A percentile compares a stretch with the other conserved stretches of the same genome.
Conservation (phyloP, 768 basidiomycete species). For the Mrakia gelida region DNA sequence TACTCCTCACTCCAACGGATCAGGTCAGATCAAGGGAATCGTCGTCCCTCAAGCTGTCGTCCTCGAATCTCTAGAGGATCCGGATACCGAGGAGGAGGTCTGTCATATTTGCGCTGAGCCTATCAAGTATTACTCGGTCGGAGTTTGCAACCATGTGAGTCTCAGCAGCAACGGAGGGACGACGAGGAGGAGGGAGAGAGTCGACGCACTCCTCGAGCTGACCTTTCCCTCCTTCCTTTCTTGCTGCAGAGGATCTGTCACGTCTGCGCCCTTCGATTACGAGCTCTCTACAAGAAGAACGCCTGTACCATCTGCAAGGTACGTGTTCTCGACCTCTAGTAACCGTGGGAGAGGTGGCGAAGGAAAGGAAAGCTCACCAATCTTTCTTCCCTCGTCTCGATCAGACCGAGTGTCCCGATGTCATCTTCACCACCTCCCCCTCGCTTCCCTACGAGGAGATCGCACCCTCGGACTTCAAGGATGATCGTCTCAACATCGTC, state of each 20-base stretch:
- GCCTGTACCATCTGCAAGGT: constrained; percentile 98
- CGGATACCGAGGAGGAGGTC: constrained; percentile 34
- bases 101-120: constrained; percentile 97
- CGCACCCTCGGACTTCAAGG: constrained; percentile 42
- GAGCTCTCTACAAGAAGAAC: constrained; percentile 87
- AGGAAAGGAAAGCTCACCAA: constrained; percentile 43
- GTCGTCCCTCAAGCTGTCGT: neutral
- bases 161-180: neutral
- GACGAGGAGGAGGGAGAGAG: too few relatives aligned
- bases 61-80: constrained; percentile 27
- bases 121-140: constrained; percentile 81
- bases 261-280: constrained; percentile 78
- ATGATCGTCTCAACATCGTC: constrained; percentile 58
- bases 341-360: neutral
- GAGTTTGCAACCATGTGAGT: constrained; percentile 73
- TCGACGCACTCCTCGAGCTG: constrained; percentile 4
- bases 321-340: constrained; percentile 33
- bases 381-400: constrained; percentile 49
- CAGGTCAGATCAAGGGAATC: neutral
- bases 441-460: constrained; percentile 62
- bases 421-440: constrained; percentile 69
- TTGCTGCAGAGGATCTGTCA: constrained; percentile 28
- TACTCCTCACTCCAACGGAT: constrained; percentile 1
- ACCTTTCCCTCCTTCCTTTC: neutral
- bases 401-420: constrained; percentile 44